A percentile compares a stretch with the other conserved stretches of the same genome.
Evolutionary conservation across 176 grass and related monocot species (phyloP).

Genomic region (Oryza nivara): DNA sequence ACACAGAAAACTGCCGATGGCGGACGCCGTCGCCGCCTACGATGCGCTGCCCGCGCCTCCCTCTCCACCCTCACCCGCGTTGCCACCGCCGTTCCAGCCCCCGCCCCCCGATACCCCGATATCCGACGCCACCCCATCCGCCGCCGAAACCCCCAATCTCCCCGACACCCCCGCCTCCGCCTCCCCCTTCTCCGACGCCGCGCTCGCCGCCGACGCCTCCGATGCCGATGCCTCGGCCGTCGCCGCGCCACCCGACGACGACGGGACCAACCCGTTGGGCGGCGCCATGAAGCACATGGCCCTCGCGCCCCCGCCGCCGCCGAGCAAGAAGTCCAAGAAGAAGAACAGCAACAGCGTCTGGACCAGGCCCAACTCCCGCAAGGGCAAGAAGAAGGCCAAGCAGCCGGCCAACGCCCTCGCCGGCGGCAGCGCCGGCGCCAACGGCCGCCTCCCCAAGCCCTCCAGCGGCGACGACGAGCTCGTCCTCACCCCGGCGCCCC

Average conservation of each 20-base stretch:
- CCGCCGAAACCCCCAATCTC: slow-evolving; percentile 40
- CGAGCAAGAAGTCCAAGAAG: slow-evolving; percentile 82
- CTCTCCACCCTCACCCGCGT: background rate
- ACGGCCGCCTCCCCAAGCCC: slow-evolving; percentile 24
- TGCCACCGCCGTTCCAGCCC: slow-evolving; percentile 4
- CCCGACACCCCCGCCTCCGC: slow-evolving; percentile 48
- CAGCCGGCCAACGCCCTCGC: slow-evolving; percentile 10
- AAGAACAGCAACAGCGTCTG: slow-evolving; percentile 76
- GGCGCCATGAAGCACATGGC: slow-evolving; percentile 42
- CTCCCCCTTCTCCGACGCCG: slow-evolving; percentile 40
- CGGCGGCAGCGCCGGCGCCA: slow-evolving; percentile 20
- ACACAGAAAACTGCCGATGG: background rate
- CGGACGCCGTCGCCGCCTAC: background rate
- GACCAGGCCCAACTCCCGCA: slow-evolving; percentile 73
- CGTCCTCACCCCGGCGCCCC: slow-evolving; percentile 72
- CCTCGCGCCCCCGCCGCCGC: slow-evolving; percentile 44
- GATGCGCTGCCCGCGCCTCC: background rate
- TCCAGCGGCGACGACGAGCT: slow-evolving; percentile 55
- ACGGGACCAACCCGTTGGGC: slow-evolving; percentile 43
- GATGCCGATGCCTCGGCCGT: slow-evolving; percentile 35
- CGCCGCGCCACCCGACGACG: slow-evolving; percentile 23
- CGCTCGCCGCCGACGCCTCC: slow-evolving; percentile 39
- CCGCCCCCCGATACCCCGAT: slow-evolving; percentile 23
- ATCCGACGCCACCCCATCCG: background rate
- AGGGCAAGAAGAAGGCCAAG: slow-evolving; percentile 88